Evolutionary conservation across 2,329 filamentous ascomycete genomes (phyloP), one percentile per base, ranked within the genome.

Genomic region (Massarina eburnea): DNA sequence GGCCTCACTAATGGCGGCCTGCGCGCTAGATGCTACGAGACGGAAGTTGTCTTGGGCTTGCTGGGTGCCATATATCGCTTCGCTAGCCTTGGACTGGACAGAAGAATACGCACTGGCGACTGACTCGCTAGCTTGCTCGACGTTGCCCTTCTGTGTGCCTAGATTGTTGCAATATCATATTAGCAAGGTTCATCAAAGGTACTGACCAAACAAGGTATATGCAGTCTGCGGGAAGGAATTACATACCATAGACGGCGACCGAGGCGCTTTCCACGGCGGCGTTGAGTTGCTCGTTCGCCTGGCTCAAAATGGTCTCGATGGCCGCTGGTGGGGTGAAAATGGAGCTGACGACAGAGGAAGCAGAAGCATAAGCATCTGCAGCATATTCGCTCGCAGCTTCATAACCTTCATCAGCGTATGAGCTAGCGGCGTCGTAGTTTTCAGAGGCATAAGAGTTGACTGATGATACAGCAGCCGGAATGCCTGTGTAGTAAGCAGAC

Each of bases 401-500:
- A 34, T 60, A 67, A 39, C 55, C 52, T 12, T 79, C 76, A 46
- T 72, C 74, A 17, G 77, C 77, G 35, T 79, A 77, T 50, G 76
- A 80, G 2, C 72, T 80, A 18, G 75, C 78, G 18, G 77, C 51
- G 20, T 58, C 55, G 15, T 55, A 51, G 24, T 61, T 57, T 22
- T 78, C 75, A 41, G 72, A 76, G 9, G 77, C 77, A 39, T 78
- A 76, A 46, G 77, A 81, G 8, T 74, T 80, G 18, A 75, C 79
- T 3, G 78, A 78, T 1, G 78, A 75, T 9, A 76, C 76, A 7
- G 79, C 73, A 1, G 77, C 82, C 0, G 82, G 77, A 2, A 80
- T 72, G 1, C 83, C 86, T 0, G 84, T 88, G 19, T 83, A 81
- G 61, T 92, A 94, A 0, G 83, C 87, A 3, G 80, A 84, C 45